These are phyloP conservation scores for Jatropha curcas DNA, from an alignment of 345 rosid genomes.

Conservation along the genomic window DNA sequence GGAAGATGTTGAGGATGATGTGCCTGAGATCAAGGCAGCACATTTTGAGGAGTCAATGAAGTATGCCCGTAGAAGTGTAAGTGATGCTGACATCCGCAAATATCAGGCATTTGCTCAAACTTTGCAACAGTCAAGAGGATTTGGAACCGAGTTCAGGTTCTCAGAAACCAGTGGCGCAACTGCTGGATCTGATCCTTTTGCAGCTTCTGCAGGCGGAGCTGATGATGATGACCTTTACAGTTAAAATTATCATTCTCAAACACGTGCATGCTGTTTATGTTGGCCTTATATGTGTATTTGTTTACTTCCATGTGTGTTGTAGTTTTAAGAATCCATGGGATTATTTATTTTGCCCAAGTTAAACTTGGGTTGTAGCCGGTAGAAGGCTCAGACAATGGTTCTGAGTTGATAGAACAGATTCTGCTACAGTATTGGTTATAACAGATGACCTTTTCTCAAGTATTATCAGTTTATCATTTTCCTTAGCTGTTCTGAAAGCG, in stretches of 20 bases:
- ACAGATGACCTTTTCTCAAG: not conserved
- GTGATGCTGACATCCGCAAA: slow-evolving; percentile 90
- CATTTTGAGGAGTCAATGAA: slow-evolving; percentile 96
- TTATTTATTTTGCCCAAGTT: not conserved
- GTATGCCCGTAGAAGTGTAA: slow-evolving; percentile 85
- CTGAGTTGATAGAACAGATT: not conserved
- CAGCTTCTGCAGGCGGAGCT: slow-evolving; percentile 61
- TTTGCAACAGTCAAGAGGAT: slow-evolving; percentile 88
- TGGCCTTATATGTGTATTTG: not conserved
- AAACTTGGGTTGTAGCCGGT: not conserved
- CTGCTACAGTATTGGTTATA: not conserved
- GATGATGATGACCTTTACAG: slow-evolving; percentile 90
- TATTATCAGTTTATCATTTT: not conserved
- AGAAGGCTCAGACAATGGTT: not conserved
- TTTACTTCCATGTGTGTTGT: slow-evolving; percentile 7
- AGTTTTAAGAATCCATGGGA: slow-evolving; percentile 3
- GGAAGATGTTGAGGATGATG: slow-evolving; percentile 81
- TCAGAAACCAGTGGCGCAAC: slow-evolving; percentile 43
- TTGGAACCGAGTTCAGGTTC: slow-evolving; percentile 82
- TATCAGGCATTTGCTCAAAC: slow-evolving; percentile 98
- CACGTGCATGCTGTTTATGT: not conserved
- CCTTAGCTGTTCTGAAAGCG: not conserved
- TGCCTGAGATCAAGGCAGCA: slow-evolving; percentile 79
- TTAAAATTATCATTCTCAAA: slow-evolving; percentile 35
- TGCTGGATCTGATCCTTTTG: slow-evolving; percentile 65